phyloP scores from a whole-genome alignment of 176 grass and related monocot genomes.

The Triticum turgidum region DNA sequence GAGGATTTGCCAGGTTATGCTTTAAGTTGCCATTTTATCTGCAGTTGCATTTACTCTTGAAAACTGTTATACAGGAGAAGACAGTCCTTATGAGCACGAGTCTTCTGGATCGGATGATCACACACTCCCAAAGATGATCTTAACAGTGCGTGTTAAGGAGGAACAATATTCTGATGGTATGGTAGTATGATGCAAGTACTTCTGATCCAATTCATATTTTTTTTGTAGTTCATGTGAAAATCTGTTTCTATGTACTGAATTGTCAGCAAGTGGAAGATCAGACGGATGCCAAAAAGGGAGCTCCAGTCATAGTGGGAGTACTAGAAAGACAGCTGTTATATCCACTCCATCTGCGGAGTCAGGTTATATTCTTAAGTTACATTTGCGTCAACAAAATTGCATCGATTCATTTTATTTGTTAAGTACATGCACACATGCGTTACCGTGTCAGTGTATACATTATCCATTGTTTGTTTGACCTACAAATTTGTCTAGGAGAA shows the following conservation, averaged over 20 bases:
- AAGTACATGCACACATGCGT: not conserved
- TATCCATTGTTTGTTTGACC: not conserved
- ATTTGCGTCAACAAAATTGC: not conserved
- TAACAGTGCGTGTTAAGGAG: not conserved
- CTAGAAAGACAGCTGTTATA: not conserved
- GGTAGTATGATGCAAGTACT: not conserved
- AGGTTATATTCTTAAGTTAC: constrained; percentile 22
- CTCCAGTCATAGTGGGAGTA: not conserved
- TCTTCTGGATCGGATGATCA: not conserved
- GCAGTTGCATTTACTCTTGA: not conserved
- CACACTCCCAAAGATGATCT: not conserved
- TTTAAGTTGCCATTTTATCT: not conserved
- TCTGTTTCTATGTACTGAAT: not conserved
- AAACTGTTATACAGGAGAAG: not conserved
- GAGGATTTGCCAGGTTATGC: not conserved
- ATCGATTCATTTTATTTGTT: not conserved
- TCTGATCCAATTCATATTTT: not conserved
- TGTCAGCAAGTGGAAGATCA: constrained; percentile 21
- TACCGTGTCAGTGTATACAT: not conserved
- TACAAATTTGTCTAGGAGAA: not conserved
- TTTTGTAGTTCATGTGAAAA: not conserved
- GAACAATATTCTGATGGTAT: not conserved
- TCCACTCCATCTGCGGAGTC: constrained; percentile 10
- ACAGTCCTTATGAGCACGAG: not conserved
- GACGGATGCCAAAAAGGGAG: not conserved